Evolutionary conservation across 169 alveolate species (phyloP).

Genomic region (Fabrea salina): DNA sequence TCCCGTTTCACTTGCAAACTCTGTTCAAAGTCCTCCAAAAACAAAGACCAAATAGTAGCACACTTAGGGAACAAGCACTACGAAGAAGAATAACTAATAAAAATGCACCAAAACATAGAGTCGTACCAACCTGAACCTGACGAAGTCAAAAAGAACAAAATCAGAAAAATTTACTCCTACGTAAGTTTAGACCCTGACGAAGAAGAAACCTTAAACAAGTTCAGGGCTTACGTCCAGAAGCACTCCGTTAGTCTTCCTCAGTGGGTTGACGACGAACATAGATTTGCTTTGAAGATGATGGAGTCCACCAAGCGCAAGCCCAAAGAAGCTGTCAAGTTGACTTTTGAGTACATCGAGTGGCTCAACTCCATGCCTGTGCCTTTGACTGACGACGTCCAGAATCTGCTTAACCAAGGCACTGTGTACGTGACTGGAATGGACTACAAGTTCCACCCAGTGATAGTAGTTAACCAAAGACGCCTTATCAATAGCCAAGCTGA

Average conservation of each 20-base stretch:
- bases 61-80: conserved; percentile 24
- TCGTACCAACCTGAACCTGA: background rate
- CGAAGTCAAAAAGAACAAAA: background rate
- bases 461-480: background rate
- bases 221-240: background rate
- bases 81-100: too few species aligned
- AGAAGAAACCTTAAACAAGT: background rate
- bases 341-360: background rate
- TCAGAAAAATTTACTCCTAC: background rate
- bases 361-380: background rate
- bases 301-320: background rate
- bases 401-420: background rate
- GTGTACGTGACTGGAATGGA: background rate
- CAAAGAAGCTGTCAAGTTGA: background rate
- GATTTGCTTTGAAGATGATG: background rate
- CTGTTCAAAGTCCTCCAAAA: background rate
- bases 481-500: background rate
- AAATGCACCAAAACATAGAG: background rate
- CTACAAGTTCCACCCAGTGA: background rate
- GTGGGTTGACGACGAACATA: background rate
- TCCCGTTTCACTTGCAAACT: background rate
- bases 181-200: background rate
- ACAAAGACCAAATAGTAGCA: background rate
- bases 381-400: background rate
- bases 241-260: background rate